A percentile compares a stretch with the other conserved stretches of the same genome.
These are phyloP conservation scores for Immersiella caudata DNA, from an alignment of 495 filamentous ascomycete species.

Conservation along the genomic window DNA sequence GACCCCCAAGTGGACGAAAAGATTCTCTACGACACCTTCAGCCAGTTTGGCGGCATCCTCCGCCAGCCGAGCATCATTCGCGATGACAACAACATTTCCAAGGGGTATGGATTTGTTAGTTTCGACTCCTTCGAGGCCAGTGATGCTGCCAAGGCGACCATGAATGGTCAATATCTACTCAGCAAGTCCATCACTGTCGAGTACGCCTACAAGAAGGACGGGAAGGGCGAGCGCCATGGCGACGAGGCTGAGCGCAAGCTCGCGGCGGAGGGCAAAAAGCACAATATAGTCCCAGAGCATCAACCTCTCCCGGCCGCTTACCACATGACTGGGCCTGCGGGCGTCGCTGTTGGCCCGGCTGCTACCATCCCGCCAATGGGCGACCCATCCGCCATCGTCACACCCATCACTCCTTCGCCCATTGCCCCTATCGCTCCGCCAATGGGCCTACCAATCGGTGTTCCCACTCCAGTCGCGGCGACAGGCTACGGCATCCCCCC, in stretches of 20 bases:
- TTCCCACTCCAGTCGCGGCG: constrained; percentile 32
- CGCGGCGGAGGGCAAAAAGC: constrained; percentile 88
- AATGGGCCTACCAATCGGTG: constrained; percentile 38
- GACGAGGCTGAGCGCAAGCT: constrained; percentile 93
- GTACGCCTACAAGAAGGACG: constrained; percentile 99
- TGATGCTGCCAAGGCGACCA: constrained; percentile 85
- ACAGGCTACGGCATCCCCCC: constrained; percentile 44
- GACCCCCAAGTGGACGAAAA: constrained; percentile 96
- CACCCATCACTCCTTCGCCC: constrained; percentile 12
- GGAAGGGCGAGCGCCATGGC: constrained; percentile 94
- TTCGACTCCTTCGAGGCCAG: constrained; percentile 94
- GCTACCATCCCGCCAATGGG: constrained; percentile 3
- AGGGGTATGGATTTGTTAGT: constrained; percentile 96
- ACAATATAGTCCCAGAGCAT: constrained; percentile 79
- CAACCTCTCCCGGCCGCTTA: constrained; percentile 62
- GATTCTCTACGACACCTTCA: constrained; percentile 95
- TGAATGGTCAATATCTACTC: constrained; percentile 97
- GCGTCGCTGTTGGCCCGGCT: constrained; percentile 28
- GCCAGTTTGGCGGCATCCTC: constrained; percentile 84
- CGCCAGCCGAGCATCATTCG: constrained; percentile 90
- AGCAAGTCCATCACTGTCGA: constrained; percentile 95
- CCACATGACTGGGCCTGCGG: constrained; percentile 43
- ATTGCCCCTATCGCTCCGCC: constrained; percentile 16
- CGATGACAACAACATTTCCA: constrained; percentile 86
- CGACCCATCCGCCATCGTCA: constrained; percentile 18